Conservation (phyloP, 192 early-diverging fungal genomes). For the Allomyces arbusculus region DNA sequence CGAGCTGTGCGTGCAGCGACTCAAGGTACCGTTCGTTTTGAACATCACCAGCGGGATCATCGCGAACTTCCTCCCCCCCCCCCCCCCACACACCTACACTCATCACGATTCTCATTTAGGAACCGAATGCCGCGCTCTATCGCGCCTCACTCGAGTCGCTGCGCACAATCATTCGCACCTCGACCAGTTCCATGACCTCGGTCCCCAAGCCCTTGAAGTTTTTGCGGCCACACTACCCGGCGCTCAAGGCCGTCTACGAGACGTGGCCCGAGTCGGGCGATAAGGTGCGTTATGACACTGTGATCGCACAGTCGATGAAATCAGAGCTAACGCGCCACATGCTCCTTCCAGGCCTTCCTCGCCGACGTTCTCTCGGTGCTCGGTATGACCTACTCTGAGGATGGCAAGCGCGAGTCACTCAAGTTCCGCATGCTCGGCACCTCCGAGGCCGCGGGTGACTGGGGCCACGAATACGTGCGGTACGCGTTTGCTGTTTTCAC, state of each 20-base stretch:
- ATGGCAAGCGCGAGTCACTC: slow-evolving; percentile 60
- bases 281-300: slow-evolving; percentile 33
- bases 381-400: slow-evolving; percentile 86
- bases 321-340: background rate
- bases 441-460: slow-evolving; percentile 50
- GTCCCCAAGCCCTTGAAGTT: slow-evolving; percentile 98
- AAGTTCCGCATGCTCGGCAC: slow-evolving; percentile 75
- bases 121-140: slow-evolving; percentile 53
- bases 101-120: slow-evolving; percentile 13
- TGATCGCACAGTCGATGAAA: no score
- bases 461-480: slow-evolving; percentile 99
- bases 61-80: slow-evolving; percentile 3
- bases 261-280: slow-evolving; percentile 51
- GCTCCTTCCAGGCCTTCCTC: slow-evolving; percentile 33
- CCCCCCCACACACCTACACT: no score
- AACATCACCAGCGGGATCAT: background rate
- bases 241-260: slow-evolving; percentile 44
- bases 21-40: slow-evolving; percentile 39
- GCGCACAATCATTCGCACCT: slow-evolving; percentile 73
- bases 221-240: slow-evolving; percentile 63
- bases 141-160: slow-evolving; percentile 70
- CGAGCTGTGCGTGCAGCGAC: slow-evolving; percentile 80
- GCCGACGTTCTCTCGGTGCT: slow-evolving; percentile 93
- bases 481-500: slow-evolving; percentile 5
- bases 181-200: slow-evolving; percentile 96